A percentile compares a stretch with the other conserved stretches of the same genome.
Conservation (phyloP, 352 stramenopile species). For the Phytophthora lateralis region DNA sequence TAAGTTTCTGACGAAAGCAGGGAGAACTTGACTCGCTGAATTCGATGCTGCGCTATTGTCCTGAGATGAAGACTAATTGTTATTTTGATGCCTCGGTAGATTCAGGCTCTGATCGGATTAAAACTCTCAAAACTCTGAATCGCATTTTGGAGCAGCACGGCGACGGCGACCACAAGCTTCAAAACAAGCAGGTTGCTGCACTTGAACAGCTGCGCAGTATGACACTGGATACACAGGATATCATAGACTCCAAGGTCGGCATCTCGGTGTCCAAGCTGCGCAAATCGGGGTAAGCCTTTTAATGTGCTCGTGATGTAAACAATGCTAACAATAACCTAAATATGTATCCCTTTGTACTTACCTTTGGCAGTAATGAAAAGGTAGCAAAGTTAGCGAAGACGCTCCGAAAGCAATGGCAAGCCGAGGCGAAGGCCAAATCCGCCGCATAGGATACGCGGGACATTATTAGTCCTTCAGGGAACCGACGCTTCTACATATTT, state of each 20-base stretch:
- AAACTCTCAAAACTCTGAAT: constrained; percentile 59
- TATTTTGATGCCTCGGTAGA: constrained; percentile 11
- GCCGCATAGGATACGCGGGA: constrained; percentile 12
- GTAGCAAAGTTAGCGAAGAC: constrained; percentile 58
- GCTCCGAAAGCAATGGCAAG: constrained; percentile 86
- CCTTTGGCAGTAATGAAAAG: constrained; percentile 60
- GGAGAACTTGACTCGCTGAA: too few species aligned
- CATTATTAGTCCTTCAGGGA: constrained; percentile 3
- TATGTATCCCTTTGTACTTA: too few species aligned
- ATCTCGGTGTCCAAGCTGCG: constrained; percentile 77
- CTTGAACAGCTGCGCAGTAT: constrained; percentile 70
- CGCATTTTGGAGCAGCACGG: constrained; percentile 52
- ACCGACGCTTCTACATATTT: constrained; percentile 15
- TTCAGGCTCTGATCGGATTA: constrained; percentile 39
- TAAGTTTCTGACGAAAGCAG: constrained; percentile 1
- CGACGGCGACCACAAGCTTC: constrained; percentile 44
- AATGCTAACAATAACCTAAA: neutral
- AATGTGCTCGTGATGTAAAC: neutral
- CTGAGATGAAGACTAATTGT: neutral
- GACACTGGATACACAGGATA: constrained; percentile 70
- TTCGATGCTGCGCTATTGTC: too few species aligned
- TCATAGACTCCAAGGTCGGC: constrained; percentile 83
- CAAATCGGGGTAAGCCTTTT: constrained; percentile 60
- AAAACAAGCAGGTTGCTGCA: constrained; percentile 46
- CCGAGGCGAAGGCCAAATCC: constrained; percentile 40